Conservation (phyloP, 345 rosid species). For the Gossypium mustelinum region DNA sequence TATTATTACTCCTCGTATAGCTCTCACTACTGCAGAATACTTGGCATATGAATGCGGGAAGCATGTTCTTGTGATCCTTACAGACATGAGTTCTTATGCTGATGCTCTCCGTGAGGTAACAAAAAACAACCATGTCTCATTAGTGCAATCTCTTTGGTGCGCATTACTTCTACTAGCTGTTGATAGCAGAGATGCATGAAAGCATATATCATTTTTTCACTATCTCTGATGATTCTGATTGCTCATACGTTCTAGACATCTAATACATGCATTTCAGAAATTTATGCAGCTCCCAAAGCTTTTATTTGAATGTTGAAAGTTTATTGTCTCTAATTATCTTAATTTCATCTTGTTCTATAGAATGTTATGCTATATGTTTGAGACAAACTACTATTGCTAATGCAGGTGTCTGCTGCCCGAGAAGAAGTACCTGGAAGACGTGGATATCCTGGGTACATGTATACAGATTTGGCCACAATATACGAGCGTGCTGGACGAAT, state of each 20-base stretch:
- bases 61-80: slow-evolving; percentile 92
- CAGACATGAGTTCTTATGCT: slow-evolving; percentile 98
- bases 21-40: slow-evolving; percentile 94
- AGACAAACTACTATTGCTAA: slow-evolving; percentile 17
- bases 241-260: background rate
- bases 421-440: slow-evolving; percentile 99
- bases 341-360: background rate
- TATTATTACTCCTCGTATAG: slow-evolving; percentile 93
- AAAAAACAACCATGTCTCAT: background rate
- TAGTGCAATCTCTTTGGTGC: background rate
- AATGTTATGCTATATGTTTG: background rate
- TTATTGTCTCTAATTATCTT: background rate
- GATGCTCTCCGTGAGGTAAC: slow-evolving; percentile 98
- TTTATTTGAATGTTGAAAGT: background rate
- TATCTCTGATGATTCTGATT: background rate
- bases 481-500: slow-evolving; percentile 98
- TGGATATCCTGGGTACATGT: slow-evolving; percentile 99
- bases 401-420: slow-evolving; percentile 98
- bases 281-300: background rate
- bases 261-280: background rate
- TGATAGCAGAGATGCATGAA: background rate
- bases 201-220: background rate
- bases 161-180: background rate
- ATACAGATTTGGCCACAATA: slow-evolving; percentile 97
- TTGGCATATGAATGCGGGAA: slow-evolving; percentile 97